These are phyloP conservation scores for Xylaria bambusicola DNA, from an alignment of 495 filamentous ascomycete genomes.

Conservation along the genomic window DNA sequence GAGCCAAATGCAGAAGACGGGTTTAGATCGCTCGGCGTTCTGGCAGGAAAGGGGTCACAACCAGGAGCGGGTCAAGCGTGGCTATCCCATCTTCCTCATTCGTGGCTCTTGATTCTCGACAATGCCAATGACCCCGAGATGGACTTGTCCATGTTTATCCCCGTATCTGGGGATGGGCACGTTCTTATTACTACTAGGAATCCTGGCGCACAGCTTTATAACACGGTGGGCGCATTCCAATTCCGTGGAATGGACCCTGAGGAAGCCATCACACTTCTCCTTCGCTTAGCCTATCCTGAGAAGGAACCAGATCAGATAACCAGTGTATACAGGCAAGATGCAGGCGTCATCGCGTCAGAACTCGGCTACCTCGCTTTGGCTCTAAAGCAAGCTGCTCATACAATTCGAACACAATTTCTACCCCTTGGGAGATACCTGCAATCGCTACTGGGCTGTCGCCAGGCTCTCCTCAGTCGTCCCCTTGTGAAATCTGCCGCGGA, in stretches of 20 bases:
- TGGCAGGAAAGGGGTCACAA: conserved; percentile 25
- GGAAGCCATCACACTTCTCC: conserved; percentile 25
- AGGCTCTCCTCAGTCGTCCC: conserved; percentile 19
- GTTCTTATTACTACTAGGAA: conserved; percentile 49
- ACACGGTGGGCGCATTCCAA: conserved; percentile 32
- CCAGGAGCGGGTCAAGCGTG: conserved; percentile 34
- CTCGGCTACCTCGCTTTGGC: conserved; percentile 32
- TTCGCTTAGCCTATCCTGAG: conserved; percentile 19
- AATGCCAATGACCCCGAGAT: conserved; percentile 49
- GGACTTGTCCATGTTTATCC: conserved; percentile 38
- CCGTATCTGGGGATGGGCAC: conserved; percentile 33
- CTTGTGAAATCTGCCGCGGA: conserved; percentile 17
- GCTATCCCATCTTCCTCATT: conserved; percentile 26
- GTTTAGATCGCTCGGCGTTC: conserved; percentile 31
- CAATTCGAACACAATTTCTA: conserved; percentile 25
- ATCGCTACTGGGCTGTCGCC: conserved; percentile 20
- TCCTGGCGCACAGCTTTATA: conserved; percentile 30
- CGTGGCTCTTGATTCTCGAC: conserved; percentile 51
- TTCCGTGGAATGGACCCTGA: conserved; percentile 32
- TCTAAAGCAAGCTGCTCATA: conserved; percentile 29
- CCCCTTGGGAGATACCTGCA: conserved; percentile 24
- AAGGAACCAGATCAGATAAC: conserved; percentile 17
- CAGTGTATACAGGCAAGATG: conserved; percentile 23
- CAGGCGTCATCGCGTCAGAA: conserved; percentile 18
- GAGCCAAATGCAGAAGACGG: conserved; percentile 29